Conservation (phyloP, 495 filamentous ascomycete species). For the Aspergillus taichungensis region DNA sequence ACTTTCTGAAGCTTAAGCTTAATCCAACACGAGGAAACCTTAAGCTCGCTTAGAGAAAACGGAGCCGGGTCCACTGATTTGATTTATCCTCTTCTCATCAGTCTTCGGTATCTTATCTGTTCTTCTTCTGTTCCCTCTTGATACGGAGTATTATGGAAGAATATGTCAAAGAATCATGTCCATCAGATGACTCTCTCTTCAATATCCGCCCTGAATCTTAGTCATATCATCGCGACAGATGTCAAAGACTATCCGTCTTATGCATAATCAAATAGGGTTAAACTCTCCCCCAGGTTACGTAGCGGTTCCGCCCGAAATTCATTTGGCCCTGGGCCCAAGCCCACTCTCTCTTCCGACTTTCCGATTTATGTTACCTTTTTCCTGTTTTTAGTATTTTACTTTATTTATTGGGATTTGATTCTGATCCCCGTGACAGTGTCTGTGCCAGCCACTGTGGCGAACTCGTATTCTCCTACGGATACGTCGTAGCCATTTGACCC, state of each 20-base stretch:
- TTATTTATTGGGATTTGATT: not conserved
- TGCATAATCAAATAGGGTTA: conserved; percentile 4
- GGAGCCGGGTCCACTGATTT: conserved; percentile 6
- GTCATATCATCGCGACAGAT: not conserved
- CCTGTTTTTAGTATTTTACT: conserved; percentile 5
- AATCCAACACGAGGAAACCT: conserved; percentile 45
- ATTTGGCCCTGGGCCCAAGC: not conserved
- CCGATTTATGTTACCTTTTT: not conserved
- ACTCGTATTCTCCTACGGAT: too few species aligned
- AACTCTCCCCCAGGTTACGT: conserved; percentile 10
- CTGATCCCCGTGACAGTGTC: too few species aligned
- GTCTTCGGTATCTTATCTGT: too few species aligned
- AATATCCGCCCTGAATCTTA: too few species aligned
- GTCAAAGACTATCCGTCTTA: not conserved
- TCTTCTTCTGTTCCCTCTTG: too few species aligned
- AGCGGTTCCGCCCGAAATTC: conserved; percentile 14
- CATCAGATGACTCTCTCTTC: too few species aligned
- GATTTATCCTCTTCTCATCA: conserved; percentile 5
- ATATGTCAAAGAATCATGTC: too few species aligned
- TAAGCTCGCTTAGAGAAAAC: conserved; percentile 36
- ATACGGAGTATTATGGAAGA: too few species aligned
- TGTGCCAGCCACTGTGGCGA: too few species aligned
- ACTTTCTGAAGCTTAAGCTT: conserved; percentile 43
- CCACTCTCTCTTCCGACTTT: not conserved
- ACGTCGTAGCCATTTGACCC: too few species aligned